phyloP scores from a whole-genome alignment of 495 filamentous ascomycete species.

The Aspergillus diversus region DNA sequence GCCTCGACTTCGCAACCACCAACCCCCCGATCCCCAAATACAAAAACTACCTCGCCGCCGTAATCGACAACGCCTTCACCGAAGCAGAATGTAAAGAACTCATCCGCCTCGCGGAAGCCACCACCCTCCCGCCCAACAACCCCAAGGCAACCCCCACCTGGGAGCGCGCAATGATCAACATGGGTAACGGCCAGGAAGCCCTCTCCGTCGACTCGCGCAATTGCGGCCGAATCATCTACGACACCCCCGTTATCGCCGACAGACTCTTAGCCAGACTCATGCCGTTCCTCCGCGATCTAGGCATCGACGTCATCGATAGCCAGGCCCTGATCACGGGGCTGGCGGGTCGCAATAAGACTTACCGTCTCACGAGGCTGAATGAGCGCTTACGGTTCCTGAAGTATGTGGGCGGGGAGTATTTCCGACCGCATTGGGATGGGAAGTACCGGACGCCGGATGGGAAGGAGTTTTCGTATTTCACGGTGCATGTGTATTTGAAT shows the following conservation, averaged over 20 bases:
- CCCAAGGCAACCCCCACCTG: slow-evolving; percentile 29
- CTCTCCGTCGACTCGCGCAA: slow-evolving; percentile 62
- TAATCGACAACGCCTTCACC: slow-evolving; percentile 67
- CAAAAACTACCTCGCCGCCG: slow-evolving; percentile 57
- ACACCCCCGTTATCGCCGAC: slow-evolving; percentile 61
- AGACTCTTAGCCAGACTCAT: slow-evolving; percentile 63
- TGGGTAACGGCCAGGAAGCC: slow-evolving; percentile 63
- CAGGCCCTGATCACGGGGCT: slow-evolving; percentile 49
- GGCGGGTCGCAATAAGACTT: slow-evolving; percentile 49
- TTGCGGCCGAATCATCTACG: slow-evolving; percentile 76
- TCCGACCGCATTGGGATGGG: slow-evolving; percentile 78
- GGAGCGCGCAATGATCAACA: slow-evolving; percentile 60
- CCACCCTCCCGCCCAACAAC: slow-evolving; percentile 18
- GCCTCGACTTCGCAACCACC: slow-evolving; percentile 57
- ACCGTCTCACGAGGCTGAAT: slow-evolving; percentile 66
- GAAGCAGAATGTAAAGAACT: slow-evolving; percentile 63
- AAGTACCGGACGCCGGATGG: slow-evolving; percentile 63
- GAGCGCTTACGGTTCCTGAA: slow-evolving; percentile 80
- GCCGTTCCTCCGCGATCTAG: slow-evolving; percentile 48
- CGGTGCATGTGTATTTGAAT: slow-evolving; percentile 85
- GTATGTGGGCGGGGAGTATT: slow-evolving; percentile 77
- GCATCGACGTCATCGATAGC: slow-evolving; percentile 41
- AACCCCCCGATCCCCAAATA: slow-evolving; percentile 56
- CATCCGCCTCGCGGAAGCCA: slow-evolving; percentile 57
- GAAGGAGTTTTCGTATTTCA: slow-evolving; percentile 66